Evolutionary conservation across 768 basidiomycete genomes (phyloP).

Genomic region (Collybiopsis confluens): DNA sequence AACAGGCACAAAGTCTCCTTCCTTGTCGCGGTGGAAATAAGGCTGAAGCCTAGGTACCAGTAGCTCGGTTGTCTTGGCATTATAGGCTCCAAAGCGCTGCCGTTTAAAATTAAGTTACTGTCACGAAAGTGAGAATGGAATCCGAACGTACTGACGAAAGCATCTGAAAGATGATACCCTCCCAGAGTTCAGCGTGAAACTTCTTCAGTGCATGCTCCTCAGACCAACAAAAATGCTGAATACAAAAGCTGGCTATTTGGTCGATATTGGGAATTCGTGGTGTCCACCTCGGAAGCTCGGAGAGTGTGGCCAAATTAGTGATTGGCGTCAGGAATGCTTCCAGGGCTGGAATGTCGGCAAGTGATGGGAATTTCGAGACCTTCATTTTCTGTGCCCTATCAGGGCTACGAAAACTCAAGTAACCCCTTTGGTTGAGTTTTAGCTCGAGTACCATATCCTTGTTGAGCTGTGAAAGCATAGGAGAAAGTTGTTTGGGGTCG

Average conservation of each 20-base stretch:
- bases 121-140: background rate
- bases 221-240: background rate
- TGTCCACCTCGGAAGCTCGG: background rate
- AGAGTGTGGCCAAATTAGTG: background rate
- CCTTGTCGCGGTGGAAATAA: background rate
- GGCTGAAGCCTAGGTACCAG: background rate
- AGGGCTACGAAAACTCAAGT: background rate
- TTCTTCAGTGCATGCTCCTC: background rate
- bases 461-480: background rate
- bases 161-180: background rate
- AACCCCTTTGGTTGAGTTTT: background rate
- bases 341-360: background rate
- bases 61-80: background rate
- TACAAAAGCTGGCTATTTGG: background rate
- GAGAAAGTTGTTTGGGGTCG: background rate
- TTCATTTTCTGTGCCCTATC: background rate
- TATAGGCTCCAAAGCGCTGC: background rate
- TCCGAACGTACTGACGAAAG: background rate
- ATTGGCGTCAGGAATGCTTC: background rate
- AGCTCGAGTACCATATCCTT: background rate
- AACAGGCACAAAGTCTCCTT: background rate
- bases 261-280: background rate
- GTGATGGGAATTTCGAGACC: background rate
- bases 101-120: background rate
- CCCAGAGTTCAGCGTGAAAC: background rate